These are phyloP conservation scores for Kuraishia piskuri DNA, from an alignment of 805 yeast genomes.

Conservation along the genomic window DNA sequence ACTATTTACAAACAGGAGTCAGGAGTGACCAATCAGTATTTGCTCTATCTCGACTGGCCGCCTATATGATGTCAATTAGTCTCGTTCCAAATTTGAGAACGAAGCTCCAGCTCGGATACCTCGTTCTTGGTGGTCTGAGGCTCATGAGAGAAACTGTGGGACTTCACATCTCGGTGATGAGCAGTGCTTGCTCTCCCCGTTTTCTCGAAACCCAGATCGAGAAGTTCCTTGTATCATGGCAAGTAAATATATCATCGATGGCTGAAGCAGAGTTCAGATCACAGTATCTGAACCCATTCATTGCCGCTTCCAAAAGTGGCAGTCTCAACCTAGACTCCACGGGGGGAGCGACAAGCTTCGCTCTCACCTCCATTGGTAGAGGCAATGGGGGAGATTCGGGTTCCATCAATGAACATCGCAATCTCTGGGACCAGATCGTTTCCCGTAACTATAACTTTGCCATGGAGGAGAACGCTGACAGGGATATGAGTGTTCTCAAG, in stretches of 20 bases:
- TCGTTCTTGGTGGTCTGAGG: slow-evolving; percentile 48
- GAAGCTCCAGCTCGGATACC: slow-evolving; percentile 54
- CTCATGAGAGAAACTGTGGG: slow-evolving; percentile 46
- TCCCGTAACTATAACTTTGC: slow-evolving; percentile 20
- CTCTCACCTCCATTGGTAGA: slow-evolving; percentile 15
- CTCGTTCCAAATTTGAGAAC: slow-evolving; percentile 41
- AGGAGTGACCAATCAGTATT: slow-evolving; percentile 25
- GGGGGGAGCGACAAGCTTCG: slow-evolving; percentile 17
- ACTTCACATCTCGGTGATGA: slow-evolving; percentile 47
- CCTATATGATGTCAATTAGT: slow-evolving; percentile 35
- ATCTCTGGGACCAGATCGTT: slow-evolving; percentile 40
- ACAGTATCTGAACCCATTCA: slow-evolving; percentile 27
- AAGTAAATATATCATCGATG: slow-evolving; percentile 15
- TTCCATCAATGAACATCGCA: slow-evolving; percentile 32
- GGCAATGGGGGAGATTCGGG: slow-evolving; percentile 11
- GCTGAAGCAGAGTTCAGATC: slow-evolving; percentile 27
- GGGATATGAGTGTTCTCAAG: slow-evolving; percentile 24
- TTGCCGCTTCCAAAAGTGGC: slow-evolving; percentile 15
- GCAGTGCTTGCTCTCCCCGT: slow-evolving; percentile 34
- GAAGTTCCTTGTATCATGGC: slow-evolving; percentile 36
- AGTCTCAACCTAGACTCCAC: slow-evolving; percentile 8
- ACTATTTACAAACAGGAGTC: slow-evolving; percentile 49
- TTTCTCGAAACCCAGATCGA: slow-evolving; percentile 37
- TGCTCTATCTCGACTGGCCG: slow-evolving; percentile 36
- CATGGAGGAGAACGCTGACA: slow-evolving; percentile 19